Conservation (phyloP, 208 protist genomes). For the Crithidia brevicula region DNA sequence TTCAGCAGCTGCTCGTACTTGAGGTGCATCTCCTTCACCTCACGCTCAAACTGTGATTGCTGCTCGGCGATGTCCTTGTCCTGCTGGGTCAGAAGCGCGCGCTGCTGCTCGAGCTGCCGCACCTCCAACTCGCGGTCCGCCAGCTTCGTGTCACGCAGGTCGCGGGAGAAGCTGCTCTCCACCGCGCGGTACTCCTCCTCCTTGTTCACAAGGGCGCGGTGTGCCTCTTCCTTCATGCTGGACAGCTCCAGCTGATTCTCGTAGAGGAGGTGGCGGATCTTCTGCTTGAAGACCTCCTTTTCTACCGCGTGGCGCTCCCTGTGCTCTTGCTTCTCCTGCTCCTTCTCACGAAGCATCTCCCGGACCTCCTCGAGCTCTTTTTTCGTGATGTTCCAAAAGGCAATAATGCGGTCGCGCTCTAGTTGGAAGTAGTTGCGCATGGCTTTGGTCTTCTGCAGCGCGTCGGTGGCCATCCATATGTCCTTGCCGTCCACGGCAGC, state of each 20-base stretch:
- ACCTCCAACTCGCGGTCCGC: slow-evolving; percentile 90
- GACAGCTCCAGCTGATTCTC: slow-evolving; percentile 95
- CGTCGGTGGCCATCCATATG: slow-evolving; percentile 89
- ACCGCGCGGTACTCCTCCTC: slow-evolving; percentile 89
- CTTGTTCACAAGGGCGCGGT: slow-evolving; percentile 87
- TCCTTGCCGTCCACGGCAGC: slow-evolving; percentile 65
- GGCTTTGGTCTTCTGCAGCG: slow-evolving; percentile 93
- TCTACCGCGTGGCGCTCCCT: slow-evolving; percentile 95
- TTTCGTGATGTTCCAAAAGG: slow-evolving; percentile 96
- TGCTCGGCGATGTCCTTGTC: slow-evolving; percentile 90
- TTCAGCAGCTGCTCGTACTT: slow-evolving; percentile 95
- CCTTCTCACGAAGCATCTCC: slow-evolving; percentile 84
- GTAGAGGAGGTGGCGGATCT: slow-evolving; percentile 97
- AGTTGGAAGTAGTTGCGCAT: slow-evolving; percentile 98
- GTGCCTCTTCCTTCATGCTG: slow-evolving; percentile 87
- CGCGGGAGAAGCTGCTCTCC: slow-evolving; percentile 80
- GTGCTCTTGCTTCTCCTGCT: slow-evolving; percentile 94
- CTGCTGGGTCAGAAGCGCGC: slow-evolving; percentile 73
- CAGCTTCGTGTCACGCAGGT: slow-evolving; percentile 89
- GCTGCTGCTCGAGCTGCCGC: slow-evolving; percentile 84
- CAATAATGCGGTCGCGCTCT: slow-evolving; percentile 95
- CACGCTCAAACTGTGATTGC: slow-evolving; percentile 87
- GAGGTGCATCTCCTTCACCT: slow-evolving; percentile 94
- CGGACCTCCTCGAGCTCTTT: slow-evolving; percentile 90
- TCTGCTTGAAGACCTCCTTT: slow-evolving; percentile 97